Evolutionary conservation across 1,139 yeast genomes (phyloP).

Genomic region (Hemisphaericaspora xylofermentans): DNA sequence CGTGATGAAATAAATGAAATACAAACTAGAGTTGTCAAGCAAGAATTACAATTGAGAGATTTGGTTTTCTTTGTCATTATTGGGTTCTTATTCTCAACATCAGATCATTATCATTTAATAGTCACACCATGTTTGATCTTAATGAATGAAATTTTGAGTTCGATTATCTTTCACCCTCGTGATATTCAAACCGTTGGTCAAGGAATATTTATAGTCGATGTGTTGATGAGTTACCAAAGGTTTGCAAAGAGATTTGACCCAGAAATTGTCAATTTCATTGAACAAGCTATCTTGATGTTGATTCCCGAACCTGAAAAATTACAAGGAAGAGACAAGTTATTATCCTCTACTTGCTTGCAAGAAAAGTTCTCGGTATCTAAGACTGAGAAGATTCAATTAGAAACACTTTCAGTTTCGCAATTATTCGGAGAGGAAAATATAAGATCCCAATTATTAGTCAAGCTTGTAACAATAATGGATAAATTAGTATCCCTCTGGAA

Average conservation of each 20-base stretch:
- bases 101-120: conserved; percentile 91
- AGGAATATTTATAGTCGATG: conserved; percentile 63
- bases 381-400: conserved; percentile 3
- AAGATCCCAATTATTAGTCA: conserved; percentile 32
- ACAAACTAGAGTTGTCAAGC: conserved; percentile 44
- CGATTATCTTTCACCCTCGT: conserved; percentile 38
- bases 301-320: conserved; percentile 41
- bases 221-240: conserved; percentile 70
- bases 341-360: conserved; percentile 2
- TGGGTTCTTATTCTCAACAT: conserved; percentile 83
- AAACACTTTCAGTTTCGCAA: conserved; percentile 7
- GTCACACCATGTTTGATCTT: conserved; percentile 80
- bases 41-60: conserved; percentile 47
- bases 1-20: conserved; percentile 39
- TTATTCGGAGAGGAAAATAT: conserved; percentile 19
- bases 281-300: conserved; percentile 48
- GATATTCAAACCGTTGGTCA: conserved; percentile 41
- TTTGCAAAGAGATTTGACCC: conserved; percentile 80
- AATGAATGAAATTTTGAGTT: conserved; percentile 64
- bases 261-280: conserved; percentile 65
- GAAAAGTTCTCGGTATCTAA: conserved; percentile 7
- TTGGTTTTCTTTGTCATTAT: conserved; percentile 65
- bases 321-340: conserved; percentile 2
- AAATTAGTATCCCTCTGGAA: conserved; percentile 52
- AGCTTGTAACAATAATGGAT: conserved; percentile 28